phyloP scores from a whole-genome alignment of 176 grass and related monocot genomes.

The Avena atlantica region DNA sequence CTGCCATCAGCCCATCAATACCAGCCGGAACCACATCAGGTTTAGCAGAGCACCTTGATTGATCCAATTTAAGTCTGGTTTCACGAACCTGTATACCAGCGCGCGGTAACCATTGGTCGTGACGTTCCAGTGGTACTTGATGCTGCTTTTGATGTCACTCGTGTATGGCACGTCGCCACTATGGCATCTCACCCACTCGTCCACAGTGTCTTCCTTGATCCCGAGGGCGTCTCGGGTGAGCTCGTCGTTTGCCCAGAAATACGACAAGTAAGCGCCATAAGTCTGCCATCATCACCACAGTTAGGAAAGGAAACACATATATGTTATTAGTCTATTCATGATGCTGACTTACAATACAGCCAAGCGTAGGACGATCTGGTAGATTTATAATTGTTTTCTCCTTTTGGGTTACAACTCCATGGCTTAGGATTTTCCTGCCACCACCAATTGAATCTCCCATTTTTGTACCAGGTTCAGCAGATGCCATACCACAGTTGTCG shows the following conservation, averaged over 20 bases:
- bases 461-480: conserved; percentile 5
- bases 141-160: not conserved
- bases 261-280: conserved; percentile 53
- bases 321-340: no score
- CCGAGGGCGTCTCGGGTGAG: conserved; percentile 44
- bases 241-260: conserved; percentile 60
- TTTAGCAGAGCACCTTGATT: no score
- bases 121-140: conserved; percentile 51
- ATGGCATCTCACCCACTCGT: conserved; percentile 55
- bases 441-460: not conserved
- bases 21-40: no score
- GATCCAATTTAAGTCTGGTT: no score
- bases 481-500: conserved; percentile 38
- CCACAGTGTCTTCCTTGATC: conserved; percentile 53
- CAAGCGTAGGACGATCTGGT: conserved; percentile 38
- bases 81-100: conserved; percentile 40
- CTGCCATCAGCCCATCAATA: not conserved
- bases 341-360: conserved; percentile 47
- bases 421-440: conserved; percentile 32
- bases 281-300: conserved; percentile 12
- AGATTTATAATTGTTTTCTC: not conserved
- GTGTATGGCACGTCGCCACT: conserved; percentile 34
- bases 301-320: not conserved
- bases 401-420: not conserved
- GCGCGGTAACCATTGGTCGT: conserved; percentile 52